Conservation (phyloP, 345 rosid species). For the Clausena lansium region DNA sequence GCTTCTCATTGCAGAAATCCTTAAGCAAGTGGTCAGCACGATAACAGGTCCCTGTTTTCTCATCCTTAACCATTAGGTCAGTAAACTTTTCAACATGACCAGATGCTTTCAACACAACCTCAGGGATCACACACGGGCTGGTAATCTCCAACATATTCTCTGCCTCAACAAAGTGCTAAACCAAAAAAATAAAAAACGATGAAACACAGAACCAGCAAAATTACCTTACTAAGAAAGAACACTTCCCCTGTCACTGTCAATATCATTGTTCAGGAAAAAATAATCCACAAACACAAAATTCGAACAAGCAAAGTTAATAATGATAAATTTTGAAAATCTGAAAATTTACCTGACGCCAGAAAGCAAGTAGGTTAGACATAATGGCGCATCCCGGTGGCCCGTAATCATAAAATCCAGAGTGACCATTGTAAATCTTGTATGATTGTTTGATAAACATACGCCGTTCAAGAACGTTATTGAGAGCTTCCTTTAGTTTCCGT, state of each 20-base stretch:
- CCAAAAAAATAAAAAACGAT: not conserved
- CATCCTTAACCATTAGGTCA: constrained; percentile 97
- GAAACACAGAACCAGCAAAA: too few species aligned
- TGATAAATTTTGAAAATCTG: too few species aligned
- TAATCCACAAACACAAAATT: not conserved
- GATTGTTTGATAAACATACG: constrained; percentile 77
- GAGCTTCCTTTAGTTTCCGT: constrained; percentile 62
- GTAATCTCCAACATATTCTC: constrained; percentile 95
- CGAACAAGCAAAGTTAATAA: too few species aligned
- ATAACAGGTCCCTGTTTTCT: constrained; percentile 73
- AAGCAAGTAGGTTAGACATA: constrained; percentile 75
- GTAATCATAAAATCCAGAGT: constrained; percentile 85
- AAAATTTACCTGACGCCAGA: constrained; percentile 90
- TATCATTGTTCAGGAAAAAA: not conserved
- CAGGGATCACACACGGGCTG: constrained; percentile 95
- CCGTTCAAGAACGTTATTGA: constrained; percentile 70
- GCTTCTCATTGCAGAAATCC: constrained; percentile 83
- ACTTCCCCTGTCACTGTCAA: too few species aligned
- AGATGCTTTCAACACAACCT: constrained; percentile 88
- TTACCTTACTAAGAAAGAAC: too few species aligned
- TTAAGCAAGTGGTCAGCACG: constrained; percentile 92
- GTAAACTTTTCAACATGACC: constrained; percentile 97
- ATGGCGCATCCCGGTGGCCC: constrained; percentile 93
- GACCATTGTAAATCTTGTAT: constrained; percentile 83
- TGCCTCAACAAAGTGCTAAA: constrained; percentile 82